phyloP scores from a whole-genome alignment of 441 rosid species.

The Euphorbia corollata region DNA sequence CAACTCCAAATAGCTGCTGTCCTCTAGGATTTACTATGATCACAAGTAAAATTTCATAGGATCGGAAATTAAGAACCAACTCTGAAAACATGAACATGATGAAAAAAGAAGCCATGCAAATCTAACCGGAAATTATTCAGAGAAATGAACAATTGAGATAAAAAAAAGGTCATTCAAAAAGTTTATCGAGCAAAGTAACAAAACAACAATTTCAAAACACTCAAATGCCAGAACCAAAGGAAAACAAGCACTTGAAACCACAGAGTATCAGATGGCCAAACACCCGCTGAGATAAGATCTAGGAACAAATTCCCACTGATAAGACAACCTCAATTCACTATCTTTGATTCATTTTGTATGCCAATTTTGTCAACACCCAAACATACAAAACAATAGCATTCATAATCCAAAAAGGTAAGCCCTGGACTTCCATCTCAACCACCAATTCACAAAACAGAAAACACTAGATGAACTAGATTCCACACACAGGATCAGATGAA shows the following conservation, averaged over 20 bases:
- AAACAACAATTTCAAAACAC: not conserved
- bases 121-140: not conserved
- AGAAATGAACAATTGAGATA: not conserved
- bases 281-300: conserved; percentile 10
- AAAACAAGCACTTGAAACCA: not conserved
- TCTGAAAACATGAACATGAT: not conserved
- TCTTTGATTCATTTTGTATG: not conserved
- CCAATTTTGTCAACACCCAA: conserved; percentile 10
- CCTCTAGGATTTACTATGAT: not conserved
- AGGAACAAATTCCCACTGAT: not conserved
- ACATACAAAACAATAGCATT: conserved; percentile 13
- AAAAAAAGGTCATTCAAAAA: not conserved
- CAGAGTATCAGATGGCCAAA: not conserved
- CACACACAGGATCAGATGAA: conserved; percentile 18
- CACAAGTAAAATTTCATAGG: too few relatives aligned
- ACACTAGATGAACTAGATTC: conserved; percentile 14
- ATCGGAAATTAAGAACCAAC: too few relatives aligned
- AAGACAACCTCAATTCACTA: not conserved
- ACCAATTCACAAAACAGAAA: conserved; percentile 1
- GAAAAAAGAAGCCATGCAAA: not conserved
- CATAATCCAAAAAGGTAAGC: conserved; percentile 4
- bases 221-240: not conserved
- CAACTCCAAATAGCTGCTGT: not conserved
- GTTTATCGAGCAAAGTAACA: not conserved
- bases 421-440: conserved; percentile 12